Evolutionary conservation across 768 basidiomycete species (phyloP).

Genomic region (Pleurotus tuber-regium): DNA sequence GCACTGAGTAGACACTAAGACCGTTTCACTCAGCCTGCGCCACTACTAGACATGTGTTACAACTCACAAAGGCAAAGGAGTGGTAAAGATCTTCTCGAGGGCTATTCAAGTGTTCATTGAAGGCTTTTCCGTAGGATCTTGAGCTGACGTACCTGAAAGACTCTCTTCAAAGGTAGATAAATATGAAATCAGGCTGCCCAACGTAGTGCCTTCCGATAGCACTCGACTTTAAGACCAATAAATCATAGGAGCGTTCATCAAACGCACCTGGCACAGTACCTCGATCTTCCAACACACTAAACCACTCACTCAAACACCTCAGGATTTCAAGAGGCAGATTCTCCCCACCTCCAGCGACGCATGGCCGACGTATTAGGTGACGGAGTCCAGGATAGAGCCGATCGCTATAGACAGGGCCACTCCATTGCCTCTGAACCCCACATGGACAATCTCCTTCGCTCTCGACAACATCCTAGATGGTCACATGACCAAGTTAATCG

Average conservation of each 20-base stretch:
- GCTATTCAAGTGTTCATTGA: constrained; percentile 27
- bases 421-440: constrained; percentile 32
- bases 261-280: constrained; percentile 53
- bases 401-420: constrained; percentile 32
- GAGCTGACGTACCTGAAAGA: constrained; percentile 37
- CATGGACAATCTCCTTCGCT: too few species aligned
- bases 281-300: constrained; percentile 55
- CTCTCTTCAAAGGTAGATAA: constrained; percentile 54
- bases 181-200: constrained; percentile 48
- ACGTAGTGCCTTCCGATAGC: constrained; percentile 36
- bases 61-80: constrained; percentile 63
- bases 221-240: constrained; percentile 4
- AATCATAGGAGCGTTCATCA: constrained; percentile 1
- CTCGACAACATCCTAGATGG: too few species aligned
- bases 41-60: not conserved
- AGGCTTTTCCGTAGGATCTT: not conserved
- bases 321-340: constrained; percentile 60
- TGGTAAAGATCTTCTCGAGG: constrained; percentile 60
- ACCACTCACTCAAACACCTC: constrained; percentile 56
- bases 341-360: constrained; percentile 41
- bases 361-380: constrained; percentile 32
- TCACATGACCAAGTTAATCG: too few species aligned
- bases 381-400: constrained; percentile 11
- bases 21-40: too few species aligned
- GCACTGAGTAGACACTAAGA: constrained; percentile 57